Evolutionary conservation across 768 basidiomycete genomes (phyloP).

Genomic region (Porphyrellus cyaneotinctus): DNA sequence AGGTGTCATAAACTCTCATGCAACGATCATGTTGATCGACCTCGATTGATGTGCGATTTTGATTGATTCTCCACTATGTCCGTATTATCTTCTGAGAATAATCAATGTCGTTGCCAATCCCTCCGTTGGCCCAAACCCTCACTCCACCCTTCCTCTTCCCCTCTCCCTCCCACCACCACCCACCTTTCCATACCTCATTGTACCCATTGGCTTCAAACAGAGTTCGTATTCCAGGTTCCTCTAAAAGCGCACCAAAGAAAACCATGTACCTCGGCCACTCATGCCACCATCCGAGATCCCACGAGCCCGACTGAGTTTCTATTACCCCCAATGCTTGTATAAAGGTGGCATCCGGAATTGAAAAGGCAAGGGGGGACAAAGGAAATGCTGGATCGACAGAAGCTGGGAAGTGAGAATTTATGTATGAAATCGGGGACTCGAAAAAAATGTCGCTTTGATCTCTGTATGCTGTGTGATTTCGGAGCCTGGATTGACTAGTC

Average conservation of each 20-base stretch:
- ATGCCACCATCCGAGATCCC: constrained; percentile 51
- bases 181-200: constrained; percentile 54
- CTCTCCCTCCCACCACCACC: constrained; percentile 72
- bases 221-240: constrained; percentile 43
- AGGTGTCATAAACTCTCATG: too few species aligned
- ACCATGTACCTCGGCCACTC: constrained; percentile 81
- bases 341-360: constrained; percentile 42
- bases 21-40: too few species aligned
- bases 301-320: constrained; percentile 21
- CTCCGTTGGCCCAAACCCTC: too few species aligned
- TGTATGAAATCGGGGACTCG: constrained; percentile 60
- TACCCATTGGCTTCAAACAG: constrained; percentile 58
- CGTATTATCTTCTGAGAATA: too few species aligned
- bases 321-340: constrained; percentile 25
- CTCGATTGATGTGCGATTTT: too few species aligned
- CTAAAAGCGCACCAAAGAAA: constrained; percentile 77
- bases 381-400: constrained; percentile 62
- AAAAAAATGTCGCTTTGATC: constrained; percentile 88
- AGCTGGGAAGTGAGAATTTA: constrained; percentile 62
- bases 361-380: constrained; percentile 50
- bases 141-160: too few species aligned
- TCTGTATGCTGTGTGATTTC: constrained; percentile 53
- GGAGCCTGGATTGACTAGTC: constrained; percentile 29
- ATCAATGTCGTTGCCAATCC: too few species aligned
- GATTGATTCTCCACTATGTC: too few species aligned